A percentile compares a stretch with the other conserved stretches of the same genome.
Evolutionary conservation across 2,329 filamentous ascomycete genomes (phyloP).

Genomic region (Trichoderma sp.): DNA sequence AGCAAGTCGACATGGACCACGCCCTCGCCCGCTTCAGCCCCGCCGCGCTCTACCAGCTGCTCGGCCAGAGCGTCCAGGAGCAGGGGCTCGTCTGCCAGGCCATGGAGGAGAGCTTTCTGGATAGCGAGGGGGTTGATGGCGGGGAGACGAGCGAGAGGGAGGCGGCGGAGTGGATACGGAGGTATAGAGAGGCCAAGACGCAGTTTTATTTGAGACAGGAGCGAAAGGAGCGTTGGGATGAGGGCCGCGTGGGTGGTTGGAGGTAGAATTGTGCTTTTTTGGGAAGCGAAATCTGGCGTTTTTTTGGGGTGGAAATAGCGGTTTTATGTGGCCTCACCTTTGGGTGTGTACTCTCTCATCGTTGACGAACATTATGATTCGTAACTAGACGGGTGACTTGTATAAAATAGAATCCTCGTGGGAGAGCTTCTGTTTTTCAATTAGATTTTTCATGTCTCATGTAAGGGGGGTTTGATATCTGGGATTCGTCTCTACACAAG

Average conservation of each 20-base stretch:
- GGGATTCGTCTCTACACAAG: neutral
- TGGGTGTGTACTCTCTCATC: neutral
- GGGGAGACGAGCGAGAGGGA: constrained; percentile 68
- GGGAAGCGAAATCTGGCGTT: neutral
- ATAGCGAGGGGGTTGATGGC: constrained; percentile 47
- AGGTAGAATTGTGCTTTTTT: constrained; percentile 51
- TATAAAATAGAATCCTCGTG: neutral
- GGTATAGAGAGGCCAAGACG: constrained; percentile 78
- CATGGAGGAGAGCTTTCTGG: constrained; percentile 91
- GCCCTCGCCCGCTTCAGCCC: constrained; percentile 84
- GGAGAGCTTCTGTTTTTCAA: neutral
- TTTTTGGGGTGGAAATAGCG: neutral
- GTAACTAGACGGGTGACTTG: neutral
- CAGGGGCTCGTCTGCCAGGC: constrained; percentile 79
- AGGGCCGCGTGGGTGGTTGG: constrained; percentile 94
- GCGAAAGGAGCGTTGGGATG: constrained; percentile 91
- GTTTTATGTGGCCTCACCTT: neutral
- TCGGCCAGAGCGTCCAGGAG: constrained; percentile 76
- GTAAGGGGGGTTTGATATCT: no score
- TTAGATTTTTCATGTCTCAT: neutral
- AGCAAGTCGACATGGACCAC: constrained; percentile 85
- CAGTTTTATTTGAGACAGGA: constrained; percentile 79
- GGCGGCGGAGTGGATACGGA: constrained; percentile 78
- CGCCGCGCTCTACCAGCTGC: constrained; percentile 78
- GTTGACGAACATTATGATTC: neutral